phyloP scores from a whole-genome alignment of 768 basidiomycete genomes.

The Amanita polypyramis region DNA sequence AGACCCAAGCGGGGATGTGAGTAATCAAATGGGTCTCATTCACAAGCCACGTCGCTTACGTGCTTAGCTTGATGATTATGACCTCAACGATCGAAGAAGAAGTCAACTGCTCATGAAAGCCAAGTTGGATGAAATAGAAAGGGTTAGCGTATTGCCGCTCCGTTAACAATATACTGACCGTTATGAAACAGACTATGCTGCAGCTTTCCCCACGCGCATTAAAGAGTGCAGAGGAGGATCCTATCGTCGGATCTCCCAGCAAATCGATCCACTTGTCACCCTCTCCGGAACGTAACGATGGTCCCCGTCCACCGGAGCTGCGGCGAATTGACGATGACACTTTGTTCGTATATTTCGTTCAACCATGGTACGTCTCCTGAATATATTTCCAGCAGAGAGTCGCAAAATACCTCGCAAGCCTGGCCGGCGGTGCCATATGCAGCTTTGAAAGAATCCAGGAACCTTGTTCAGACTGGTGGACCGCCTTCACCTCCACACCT shows the following conservation, averaged over 20 bases:
- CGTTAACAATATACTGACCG: not conserved
- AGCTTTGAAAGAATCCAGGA: conserved; percentile 18
- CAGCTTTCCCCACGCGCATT: conserved; percentile 54
- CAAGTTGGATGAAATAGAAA: conserved; percentile 72
- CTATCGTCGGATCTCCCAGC: conserved; percentile 8
- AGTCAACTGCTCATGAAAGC: conserved; percentile 70
- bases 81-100: conserved; percentile 62
- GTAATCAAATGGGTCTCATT: conserved; percentile 12
- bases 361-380: not conserved
- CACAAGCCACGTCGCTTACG: conserved; percentile 3
- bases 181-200: conserved; percentile 39
- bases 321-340: not conserved
- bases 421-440: conserved; percentile 36
- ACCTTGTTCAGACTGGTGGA: conserved; percentile 16
- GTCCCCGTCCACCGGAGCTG: not conserved
- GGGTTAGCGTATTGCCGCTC: conserved; percentile 23
- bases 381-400: not conserved
- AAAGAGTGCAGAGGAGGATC: conserved; percentile 28
- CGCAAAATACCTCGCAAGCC: conserved; percentile 6
- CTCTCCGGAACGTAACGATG: not conserved
- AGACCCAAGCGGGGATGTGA: conserved; percentile 34
- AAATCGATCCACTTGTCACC: not conserved
- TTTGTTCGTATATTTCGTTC: not conserved
- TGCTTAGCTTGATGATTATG: conserved; percentile 52
- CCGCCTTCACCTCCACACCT: conserved; percentile 50